Conservation (phyloP, 306 rosid genomes). For the Citrullus amarus region DNA sequence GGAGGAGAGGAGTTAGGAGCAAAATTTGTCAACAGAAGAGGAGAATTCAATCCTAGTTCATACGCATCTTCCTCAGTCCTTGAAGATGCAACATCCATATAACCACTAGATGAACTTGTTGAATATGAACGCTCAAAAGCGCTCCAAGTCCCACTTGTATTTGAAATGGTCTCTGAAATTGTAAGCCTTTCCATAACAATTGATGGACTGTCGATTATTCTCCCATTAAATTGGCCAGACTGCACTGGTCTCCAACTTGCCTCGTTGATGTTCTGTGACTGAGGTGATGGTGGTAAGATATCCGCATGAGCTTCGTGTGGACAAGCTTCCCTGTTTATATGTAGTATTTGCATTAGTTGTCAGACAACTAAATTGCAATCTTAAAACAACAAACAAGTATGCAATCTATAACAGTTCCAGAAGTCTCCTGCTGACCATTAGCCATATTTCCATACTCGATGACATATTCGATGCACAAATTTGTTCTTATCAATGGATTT, state of each 20-base stretch:
- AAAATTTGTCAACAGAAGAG: not conserved
- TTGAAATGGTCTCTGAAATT: conserved; percentile 9
- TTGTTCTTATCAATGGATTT: not conserved
- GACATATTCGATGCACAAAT: not conserved
- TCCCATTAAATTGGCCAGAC: conserved; percentile 14
- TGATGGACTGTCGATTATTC: conserved; percentile 22
- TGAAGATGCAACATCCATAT: conserved; percentile 18
- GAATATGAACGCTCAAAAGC: conserved; percentile 29
- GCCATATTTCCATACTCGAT: not conserved
- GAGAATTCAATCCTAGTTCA: conserved; percentile 17
- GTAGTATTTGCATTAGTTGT: conserved; percentile 19
- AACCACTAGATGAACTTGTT: conserved; percentile 19
- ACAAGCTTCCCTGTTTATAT: conserved; percentile 27
- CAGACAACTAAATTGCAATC: not conserved
- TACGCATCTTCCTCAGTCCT: conserved; percentile 22
- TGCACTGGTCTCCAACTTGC: conserved; percentile 18
- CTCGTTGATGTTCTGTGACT: conserved; percentile 21
- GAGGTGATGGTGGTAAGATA: conserved; percentile 20
- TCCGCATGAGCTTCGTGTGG: conserved; percentile 22
- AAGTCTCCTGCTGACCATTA: not conserved
- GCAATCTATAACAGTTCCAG: not conserved
- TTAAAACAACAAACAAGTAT: not conserved
- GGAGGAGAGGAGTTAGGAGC: conserved; percentile 37
- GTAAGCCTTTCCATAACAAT: conserved; percentile 17
- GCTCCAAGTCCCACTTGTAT: conserved; percentile 19